Evolutionary conservation across 805 yeast genomes (phyloP).

Genomic region (Saturnispora silvae): DNA sequence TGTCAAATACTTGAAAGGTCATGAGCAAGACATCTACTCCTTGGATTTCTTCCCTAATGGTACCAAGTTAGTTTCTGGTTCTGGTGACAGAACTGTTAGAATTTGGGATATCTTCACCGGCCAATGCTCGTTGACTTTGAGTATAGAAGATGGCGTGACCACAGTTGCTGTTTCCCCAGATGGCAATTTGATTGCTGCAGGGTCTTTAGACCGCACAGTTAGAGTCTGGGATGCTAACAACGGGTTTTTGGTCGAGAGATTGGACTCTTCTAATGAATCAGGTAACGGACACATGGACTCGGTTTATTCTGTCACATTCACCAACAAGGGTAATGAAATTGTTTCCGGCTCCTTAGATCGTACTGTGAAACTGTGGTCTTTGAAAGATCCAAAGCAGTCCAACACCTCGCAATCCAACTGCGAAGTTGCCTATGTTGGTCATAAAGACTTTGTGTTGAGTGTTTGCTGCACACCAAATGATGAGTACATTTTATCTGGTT

Average conservation of each 20-base stretch:
- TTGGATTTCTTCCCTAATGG: constrained; percentile 93
- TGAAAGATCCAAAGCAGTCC: constrained; percentile 47
- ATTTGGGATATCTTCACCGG: constrained; percentile 92
- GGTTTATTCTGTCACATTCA: constrained; percentile 88
- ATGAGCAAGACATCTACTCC: constrained; percentile 95
- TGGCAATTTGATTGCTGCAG: constrained; percentile 90
- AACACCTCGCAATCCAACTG: constrained; percentile 42
- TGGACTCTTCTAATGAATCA: constrained; percentile 78
- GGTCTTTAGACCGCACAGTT: constrained; percentile 89
- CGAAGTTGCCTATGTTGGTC: constrained; percentile 90
- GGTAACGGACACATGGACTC: constrained; percentile 95
- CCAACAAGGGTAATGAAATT: constrained; percentile 82
- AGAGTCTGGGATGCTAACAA: constrained; percentile 95
- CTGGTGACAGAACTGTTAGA: constrained; percentile 93
- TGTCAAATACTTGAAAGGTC: constrained; percentile 81
- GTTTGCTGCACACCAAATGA: constrained; percentile 92
- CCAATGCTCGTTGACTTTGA: constrained; percentile 76
- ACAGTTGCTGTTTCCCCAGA: constrained; percentile 96
- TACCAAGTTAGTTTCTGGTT: constrained; percentile 83
- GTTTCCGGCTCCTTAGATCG: constrained; percentile 93
- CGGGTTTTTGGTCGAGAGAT: constrained; percentile 82
- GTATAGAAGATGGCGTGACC: constrained; percentile 96
- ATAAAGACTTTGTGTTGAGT: constrained; percentile 88
- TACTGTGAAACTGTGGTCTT: constrained; percentile 92
- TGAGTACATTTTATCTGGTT: constrained; percentile 84